Evolutionary conservation across 78 protist genomes (phyloP), one percentile per base, ranked within the genome.

Genomic region (Dictyostelium brefeldianum): DNA sequence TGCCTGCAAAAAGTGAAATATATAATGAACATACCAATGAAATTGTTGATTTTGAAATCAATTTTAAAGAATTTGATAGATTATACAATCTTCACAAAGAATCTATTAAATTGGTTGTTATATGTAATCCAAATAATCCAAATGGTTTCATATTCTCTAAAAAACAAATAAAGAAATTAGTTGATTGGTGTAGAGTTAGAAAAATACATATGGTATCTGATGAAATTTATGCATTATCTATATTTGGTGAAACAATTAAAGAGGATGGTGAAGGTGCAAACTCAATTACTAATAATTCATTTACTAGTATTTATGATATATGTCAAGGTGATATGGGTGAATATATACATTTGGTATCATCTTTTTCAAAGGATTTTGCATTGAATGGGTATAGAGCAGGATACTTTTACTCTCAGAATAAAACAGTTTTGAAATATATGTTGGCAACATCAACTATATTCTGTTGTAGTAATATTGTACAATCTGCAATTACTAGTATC

Each of bases 51-150:
- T 87, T 87, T 29, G 12, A 17, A n/a, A 22, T 87, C 17, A 25
- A 62, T 36, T 27, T 87, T 6, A 84, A 53, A 10, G 78, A 50
- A 20, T 87, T 77, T 59, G 93, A 87, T 14, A 64, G 41, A 46
- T 3, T 56, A 3, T 36, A 36, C 43, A 36, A 36, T 2, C 36
- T 10, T 22, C 77, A 50, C 17, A 3, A 18, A 15, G 11, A 59
- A 6, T 8, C 27, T 12, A 78, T 91, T 22, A 83, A 78, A 27
- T 46, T 80, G 8, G 75, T 80, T 2, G 57, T 91, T 14, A 1
- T 91, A 18, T 82, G 90, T 53, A 81, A 70, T 56, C 95, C 95
- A 54, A 65, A 71, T 80, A 91, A 91, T 67, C 95, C 95, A 48
- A 83, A 83, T 43, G 95, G 95, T 4, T 41, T 31, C n/a, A 54